Base-by-base conservation (phyloP, 441 rosid genomes). In the Adansonia gregorii region DNA sequence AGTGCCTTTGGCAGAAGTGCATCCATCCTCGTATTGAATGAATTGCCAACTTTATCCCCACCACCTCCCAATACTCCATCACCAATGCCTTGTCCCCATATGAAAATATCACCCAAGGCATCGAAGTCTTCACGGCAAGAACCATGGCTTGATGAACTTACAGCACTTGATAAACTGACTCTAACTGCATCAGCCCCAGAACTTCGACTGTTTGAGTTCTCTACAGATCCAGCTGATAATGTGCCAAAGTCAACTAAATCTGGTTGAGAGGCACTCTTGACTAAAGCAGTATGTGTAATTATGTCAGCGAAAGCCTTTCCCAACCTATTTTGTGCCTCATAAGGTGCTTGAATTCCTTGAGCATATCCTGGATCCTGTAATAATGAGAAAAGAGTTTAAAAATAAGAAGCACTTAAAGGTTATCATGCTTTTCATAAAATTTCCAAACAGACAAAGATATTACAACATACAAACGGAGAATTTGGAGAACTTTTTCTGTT, bases 11-110 rank as follows among this genome's bases (percentile, higher is more conserved):
- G 97, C 60, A 93, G 83, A 76, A 87, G 76, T 0, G 91, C 84
- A 80, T 90, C 93, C 67, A 84, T 76, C 73, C 84, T 85, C 15
- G 82, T 77, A 79, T 83, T 78, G 54, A 72, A 77, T 63, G 78
- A 64, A 74, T 76, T 43, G 55, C 84, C 85, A 78, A 68, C 64
- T 72, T 82, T 84, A 22, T 82, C 72, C 55, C 59, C 60, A 22
- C 86, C 82, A 43, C 90, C 87, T 2, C 88, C 90, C 74, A 91
- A 65, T 39, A 90, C 67, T 76, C 93, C 93, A 66, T 84, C 90
- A 31, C 86, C 86, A 39, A 81, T 69, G 78, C 91, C 89, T 88
- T 91, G 92, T 80, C 97, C 97, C 97, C 97, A 93, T 4, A 90
- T 66, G 78, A 88, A 93, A 78, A 91, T 90, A 84, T 93, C 97